These are phyloP conservation scores for Eucalyptus cloeziana DNA, from an alignment of 345 rosid genomes.

Conservation along the genomic window DNA sequence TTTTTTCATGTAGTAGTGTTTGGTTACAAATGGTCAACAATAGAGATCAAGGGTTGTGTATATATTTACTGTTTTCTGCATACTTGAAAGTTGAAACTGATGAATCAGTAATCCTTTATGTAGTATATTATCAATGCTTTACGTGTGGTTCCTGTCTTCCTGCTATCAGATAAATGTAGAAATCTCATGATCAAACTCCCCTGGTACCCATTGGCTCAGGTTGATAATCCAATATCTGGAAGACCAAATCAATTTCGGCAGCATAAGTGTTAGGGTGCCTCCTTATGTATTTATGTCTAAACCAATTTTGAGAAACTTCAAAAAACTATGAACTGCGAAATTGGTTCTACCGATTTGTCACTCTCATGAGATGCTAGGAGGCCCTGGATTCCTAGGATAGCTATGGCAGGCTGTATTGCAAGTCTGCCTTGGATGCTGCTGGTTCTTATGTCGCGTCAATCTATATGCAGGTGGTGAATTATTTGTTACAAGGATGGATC, in stretches of 20 bases:
- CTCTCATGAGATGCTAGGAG: neutral
- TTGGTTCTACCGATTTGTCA: neutral
- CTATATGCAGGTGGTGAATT: slow-evolving; percentile 63
- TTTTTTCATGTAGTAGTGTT: neutral
- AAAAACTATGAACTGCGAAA: neutral
- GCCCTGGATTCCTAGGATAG: neutral
- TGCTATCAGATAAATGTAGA: neutral
- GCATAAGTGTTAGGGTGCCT: neutral
- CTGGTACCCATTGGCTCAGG: neutral
- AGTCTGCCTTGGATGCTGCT: neutral
- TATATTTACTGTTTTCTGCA: neutral
- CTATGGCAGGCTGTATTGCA: neutral
- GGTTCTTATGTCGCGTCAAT: neutral
- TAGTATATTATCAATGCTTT: neutral
- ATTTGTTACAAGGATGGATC: slow-evolving; percentile 78
- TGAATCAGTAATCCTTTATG: neutral
- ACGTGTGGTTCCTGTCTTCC: neutral
- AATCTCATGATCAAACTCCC: neutral
- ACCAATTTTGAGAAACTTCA: neutral
- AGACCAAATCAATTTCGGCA: neutral
- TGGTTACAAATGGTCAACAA: neutral
- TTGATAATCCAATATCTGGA: neutral
- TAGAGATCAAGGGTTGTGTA: neutral
- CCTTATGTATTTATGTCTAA: neutral
- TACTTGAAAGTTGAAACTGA: neutral